A percentile compares a stretch with the other conserved stretches of the same genome.
These are phyloP conservation scores for Erythrophleum fordii DNA, from an alignment of 306 rosid genomes.

Conservation along the genomic window DNA sequence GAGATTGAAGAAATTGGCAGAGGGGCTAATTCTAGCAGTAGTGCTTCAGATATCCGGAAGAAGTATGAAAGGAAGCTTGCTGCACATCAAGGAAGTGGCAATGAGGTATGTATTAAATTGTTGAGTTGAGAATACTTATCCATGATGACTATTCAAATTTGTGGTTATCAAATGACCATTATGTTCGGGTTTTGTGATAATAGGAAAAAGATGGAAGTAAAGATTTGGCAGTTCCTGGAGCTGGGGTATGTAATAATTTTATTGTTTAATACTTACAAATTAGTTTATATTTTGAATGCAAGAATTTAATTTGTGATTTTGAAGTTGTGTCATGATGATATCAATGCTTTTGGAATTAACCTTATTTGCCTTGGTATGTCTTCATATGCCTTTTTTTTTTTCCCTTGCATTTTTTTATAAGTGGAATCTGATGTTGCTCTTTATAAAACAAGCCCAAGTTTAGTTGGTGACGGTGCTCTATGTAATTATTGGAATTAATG, in stretches of 20 bases:
- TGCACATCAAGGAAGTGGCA: slow-evolving; percentile 73
- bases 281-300: slow-evolving; percentile 24
- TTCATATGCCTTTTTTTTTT: neutral
- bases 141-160: slow-evolving; percentile 18
- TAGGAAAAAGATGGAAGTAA: slow-evolving; percentile 77
- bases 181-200: slow-evolving; percentile 46
- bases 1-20: slow-evolving; percentile 90
- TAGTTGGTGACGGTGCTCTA: neutral
- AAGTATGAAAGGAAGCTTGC: slow-evolving; percentile 93
- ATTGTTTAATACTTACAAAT: slow-evolving; percentile 26
- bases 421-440: slow-evolving; percentile 24
- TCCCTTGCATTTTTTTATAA: slow-evolving; percentile 17
- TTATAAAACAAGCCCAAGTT: slow-evolving; percentile 5
- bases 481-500: neutral
- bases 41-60: slow-evolving; percentile 87
- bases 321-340: slow-evolving; percentile 19
- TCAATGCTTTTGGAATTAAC: slow-evolving; percentile 28
- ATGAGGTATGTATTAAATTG: slow-evolving; percentile 60
- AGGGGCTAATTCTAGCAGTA: slow-evolving; percentile 62
- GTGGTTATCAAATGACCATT: slow-evolving; percentile 31
- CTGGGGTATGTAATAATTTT: slow-evolving; percentile 75
- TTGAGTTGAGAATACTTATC: slow-evolving; percentile 19
- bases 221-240: slow-evolving; percentile 94
- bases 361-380: neutral
- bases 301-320: neutral